Evolutionary conservation across 495 filamentous ascomycete genomes (phyloP).

Genomic region (Usnea hakonensis): DNA sequence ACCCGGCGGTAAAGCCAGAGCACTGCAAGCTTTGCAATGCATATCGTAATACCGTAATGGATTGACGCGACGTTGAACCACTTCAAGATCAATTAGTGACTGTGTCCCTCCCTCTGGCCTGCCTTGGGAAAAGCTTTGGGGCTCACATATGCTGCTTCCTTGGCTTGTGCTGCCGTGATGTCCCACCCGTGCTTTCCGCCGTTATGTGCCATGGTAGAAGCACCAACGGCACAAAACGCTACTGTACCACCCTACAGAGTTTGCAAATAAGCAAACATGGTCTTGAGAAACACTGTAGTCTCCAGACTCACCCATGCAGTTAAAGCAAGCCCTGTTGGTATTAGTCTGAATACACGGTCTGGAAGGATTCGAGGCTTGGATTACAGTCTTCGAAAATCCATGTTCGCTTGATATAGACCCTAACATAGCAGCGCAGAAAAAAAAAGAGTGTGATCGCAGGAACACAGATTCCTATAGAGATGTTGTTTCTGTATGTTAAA

Average conservation of each 20-base stretch:
- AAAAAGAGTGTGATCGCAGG: too few species aligned
- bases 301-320: not conserved
- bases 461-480: too few species aligned
- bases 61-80: conserved; percentile 33
- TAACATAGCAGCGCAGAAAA: too few species aligned
- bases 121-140: not conserved
- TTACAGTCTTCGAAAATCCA: too few species aligned
- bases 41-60: conserved; percentile 33
- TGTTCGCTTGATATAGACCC: too few species aligned
- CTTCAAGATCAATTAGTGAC: conserved; percentile 17
- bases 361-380: too few species aligned
- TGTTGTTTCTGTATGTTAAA: too few species aligned
- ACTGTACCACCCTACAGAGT: not conserved
- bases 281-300: too few species aligned
- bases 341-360: not conserved
- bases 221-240: not conserved
- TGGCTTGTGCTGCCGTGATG: conserved; percentile 21
- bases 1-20: conserved; percentile 35
- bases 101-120: conserved; percentile 1
- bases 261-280: not conserved
- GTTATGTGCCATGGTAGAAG: conserved; percentile 12
- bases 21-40: conserved; percentile 35
- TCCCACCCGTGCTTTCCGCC: conserved; percentile 32
- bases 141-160: conserved; percentile 25
- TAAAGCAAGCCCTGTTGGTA: not conserved